These are phyloP conservation scores for Meira miltonrushii DNA, from an alignment of 1,284 basidiomycete species.

Conservation along the genomic window DNA sequence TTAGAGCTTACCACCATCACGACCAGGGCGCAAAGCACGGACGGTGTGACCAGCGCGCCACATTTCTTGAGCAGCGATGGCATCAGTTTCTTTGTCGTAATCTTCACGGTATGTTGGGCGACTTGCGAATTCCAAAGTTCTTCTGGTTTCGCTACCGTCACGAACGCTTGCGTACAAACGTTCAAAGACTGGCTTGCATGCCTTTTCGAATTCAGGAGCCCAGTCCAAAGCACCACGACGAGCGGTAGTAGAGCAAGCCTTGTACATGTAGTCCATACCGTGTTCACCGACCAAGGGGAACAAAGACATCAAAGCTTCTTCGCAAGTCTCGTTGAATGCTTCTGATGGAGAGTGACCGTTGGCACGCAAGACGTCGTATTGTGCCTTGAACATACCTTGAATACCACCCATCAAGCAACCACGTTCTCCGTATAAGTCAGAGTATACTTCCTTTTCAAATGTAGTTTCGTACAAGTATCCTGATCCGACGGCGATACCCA, in stretches of 20 bases:
- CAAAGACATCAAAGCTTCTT: conserved; percentile 77
- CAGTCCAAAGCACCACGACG: conserved; percentile 97
- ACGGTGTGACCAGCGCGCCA: conserved; percentile 58
- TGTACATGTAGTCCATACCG: conserved; percentile 98
- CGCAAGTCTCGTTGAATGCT: conserved; percentile 91
- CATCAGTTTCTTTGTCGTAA: conserved; percentile 85
- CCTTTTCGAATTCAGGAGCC: conserved; percentile 95
- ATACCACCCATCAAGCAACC: conserved; percentile 99
- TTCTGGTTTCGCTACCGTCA: conserved; percentile 93
- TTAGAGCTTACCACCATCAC: background rate
- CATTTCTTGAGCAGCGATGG: conserved; percentile 95
- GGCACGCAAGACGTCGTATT: conserved; percentile 97
- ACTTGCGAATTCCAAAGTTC: conserved; percentile 92
- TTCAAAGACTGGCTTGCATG: conserved; percentile 90
- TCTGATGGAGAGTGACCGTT: conserved; percentile 98
- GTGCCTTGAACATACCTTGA: conserved; percentile 96
- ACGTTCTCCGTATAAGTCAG: conserved; percentile 98
- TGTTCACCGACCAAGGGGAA: conserved; percentile 94
- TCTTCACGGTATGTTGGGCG: conserved; percentile 89
- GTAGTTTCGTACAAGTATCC: conserved; percentile 98
- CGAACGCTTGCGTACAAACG: conserved; percentile 86
- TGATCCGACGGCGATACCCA: conserved; percentile 90
- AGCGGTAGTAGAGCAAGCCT: conserved; percentile 94
- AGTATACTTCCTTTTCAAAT: conserved; percentile 99
- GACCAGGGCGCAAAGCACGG: conserved; percentile 44